Evolutionary conservation across 495 filamentous ascomycete species (phyloP), one percentile per base, ranked within the genome.

Genomic region (Achaetomiella virescens): DNA sequence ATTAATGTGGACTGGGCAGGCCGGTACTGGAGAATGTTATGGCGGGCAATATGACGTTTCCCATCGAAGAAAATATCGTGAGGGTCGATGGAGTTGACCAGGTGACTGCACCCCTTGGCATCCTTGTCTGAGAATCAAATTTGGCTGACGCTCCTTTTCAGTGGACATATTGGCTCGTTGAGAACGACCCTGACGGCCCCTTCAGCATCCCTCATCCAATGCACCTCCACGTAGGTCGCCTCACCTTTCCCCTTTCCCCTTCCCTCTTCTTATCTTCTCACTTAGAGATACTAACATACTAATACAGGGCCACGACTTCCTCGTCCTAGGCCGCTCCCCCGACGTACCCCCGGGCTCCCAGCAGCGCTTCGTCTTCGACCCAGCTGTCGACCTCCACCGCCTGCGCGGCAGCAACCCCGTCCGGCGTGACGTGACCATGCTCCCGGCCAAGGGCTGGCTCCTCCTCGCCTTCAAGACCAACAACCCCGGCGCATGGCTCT

Each of bases 401-500:
- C 61, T 81, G 25, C 73, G 74, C 21, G 63, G 71, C 36, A 41
- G 50, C n/a, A 84, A 78, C 64, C 83, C 85, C 2, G 72, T 75
- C 0, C 74, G 85, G 1, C 75, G 86, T 8, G 85, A 89, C 67
- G 79, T 80, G 1, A 75, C 81, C 7, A 73, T 84, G 62, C 64
- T 86, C 0, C 63, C 66, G 2, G 56, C 65, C 9, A 31, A 37
- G 6, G 78, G 76, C 15, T 72, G 77, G 68, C 56, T 79, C 43
- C 65, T 82, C 9, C 70, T 84, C 12, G 78, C 75, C 5, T 83
- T 81, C 65, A 68, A 77, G 61, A 74, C 75, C 4, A 75, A 83
- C 53, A 84, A 84, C 57, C 78, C 78, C 8, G 79, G 81, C 15
- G 66, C 73, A 1, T 84, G 81, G 81, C 65, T 78, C 8, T 64